Base-by-base conservation (phyloP, 176 grass and related monocot genomes). In the Oropetium thomaeum region DNA sequence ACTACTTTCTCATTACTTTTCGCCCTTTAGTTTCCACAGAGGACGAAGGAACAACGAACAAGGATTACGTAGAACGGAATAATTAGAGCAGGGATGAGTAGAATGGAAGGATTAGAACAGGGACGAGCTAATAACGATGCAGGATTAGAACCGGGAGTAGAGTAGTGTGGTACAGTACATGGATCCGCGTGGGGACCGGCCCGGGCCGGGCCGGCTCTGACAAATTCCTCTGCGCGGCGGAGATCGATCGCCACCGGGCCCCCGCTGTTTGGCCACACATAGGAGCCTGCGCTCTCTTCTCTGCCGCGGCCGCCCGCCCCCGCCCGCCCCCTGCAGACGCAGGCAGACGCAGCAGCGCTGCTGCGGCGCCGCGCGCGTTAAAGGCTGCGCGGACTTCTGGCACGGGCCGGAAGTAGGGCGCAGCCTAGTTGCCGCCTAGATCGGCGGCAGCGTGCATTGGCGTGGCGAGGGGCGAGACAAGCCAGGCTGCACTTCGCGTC, bases 201-300 rank as follows among this genome's bases (percentile, higher is more conserved):
- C n/a, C n/a, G n/a, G n/a, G n/a, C n/a, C n/a, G 16, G 25, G 10
- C 20, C 19, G 30, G 48, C 85, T 83, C 85, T 81, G 86, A 71
- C 71, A 90, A 93, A 82, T 82, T 87, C 78, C 66, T 58, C 84
- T 58, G 68, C 67, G 66, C 28, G 60, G n/a, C 35, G 2, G 65
- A 54, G 81, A 31, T 70, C 54, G 25, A 49, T 76, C 73, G 73
- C 41, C 73, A 75, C 40, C 73, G 11, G 58, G 73, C 27, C 58
- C 22, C 57, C 12, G 58, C 11, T 41, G 5, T 62, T 62, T 64
- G 58, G 59, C 68, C 75, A 35, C 57, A 32, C n/a, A n/a, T n/a
- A n/a, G 39, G 54, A 28, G 35, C 57, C 57, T 59, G 57, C 55
- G 55, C 3, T 27, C n/a, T 58, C 26, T n/a, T 19, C 22, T 8